Percentiles rank a stretch among this genome's conserved stretches.
These are phyloP conservation scores for Cryoendolithus antarcticus DNA, from an alignment of 2,329 filamentous ascomycete species.

Conservation along the genomic window DNA sequence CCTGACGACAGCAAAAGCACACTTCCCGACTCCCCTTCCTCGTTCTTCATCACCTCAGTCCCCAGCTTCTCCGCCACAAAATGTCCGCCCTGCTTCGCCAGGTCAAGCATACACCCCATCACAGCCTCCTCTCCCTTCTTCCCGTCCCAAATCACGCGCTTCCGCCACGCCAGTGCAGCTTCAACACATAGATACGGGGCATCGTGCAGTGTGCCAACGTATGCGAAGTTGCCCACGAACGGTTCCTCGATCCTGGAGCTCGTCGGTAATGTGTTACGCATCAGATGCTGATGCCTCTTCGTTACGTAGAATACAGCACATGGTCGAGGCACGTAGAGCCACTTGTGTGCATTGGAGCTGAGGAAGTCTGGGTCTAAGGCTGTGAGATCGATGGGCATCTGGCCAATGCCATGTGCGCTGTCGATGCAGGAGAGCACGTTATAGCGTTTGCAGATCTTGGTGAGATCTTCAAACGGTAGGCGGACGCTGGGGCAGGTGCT, in stretches of 20 bases:
- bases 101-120: slow-evolving; percentile 45
- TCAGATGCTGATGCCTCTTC: slow-evolving; percentile 55
- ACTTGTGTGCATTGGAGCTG: slow-evolving; percentile 74
- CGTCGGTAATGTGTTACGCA: slow-evolving; percentile 62
- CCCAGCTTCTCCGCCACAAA: slow-evolving; percentile 50
- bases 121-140: slow-evolving; percentile 60
- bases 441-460: slow-evolving; percentile 48
- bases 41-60: slow-evolving; percentile 61
- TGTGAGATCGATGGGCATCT: slow-evolving; percentile 55
- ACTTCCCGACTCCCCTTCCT: slow-evolving; percentile 49
- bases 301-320: slow-evolving; percentile 71
- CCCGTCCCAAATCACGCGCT: slow-evolving; percentile 15
- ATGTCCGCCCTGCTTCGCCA: slow-evolving; percentile 53
- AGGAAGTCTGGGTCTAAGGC: slow-evolving; percentile 67
- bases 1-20: slow-evolving; percentile 25
- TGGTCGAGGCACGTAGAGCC: slow-evolving; percentile 65
- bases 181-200: slow-evolving; percentile 58
- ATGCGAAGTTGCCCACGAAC: slow-evolving; percentile 61
- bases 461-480: slow-evolving; percentile 61
- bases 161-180: slow-evolving; percentile 56
- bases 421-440: slow-evolving; percentile 63
- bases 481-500: slow-evolving; percentile 62
- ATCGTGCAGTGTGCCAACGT: slow-evolving; percentile 62
- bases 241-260: slow-evolving; percentile 58
- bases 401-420: slow-evolving; percentile 69